phyloP scores from a whole-genome alignment of 1,284 basidiomycete genomes.

The Psilocybe mexicana region DNA sequence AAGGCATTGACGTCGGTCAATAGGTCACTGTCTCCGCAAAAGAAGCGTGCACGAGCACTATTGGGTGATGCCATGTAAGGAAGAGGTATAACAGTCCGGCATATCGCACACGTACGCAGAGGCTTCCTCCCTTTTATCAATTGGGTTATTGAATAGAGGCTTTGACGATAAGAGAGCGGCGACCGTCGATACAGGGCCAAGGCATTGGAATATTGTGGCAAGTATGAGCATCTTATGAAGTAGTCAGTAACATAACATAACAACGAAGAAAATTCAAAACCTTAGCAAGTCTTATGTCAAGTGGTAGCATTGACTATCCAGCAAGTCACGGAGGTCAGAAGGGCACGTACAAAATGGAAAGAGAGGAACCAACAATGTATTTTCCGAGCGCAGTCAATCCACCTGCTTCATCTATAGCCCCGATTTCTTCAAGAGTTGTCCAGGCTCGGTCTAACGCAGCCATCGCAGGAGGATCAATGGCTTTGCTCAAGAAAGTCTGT shows the following conservation, averaged over 20 bases:
- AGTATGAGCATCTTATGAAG: constrained; percentile 77
- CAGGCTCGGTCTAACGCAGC: constrained; percentile 81
- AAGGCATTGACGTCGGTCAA: constrained; percentile 83
- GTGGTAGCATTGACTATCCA: constrained; percentile 73
- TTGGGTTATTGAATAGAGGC: constrained; percentile 80
- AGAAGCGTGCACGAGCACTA: constrained; percentile 72
- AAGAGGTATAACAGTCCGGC: not conserved
- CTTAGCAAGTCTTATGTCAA: constrained; percentile 91
- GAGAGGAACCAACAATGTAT: constrained; percentile 57
- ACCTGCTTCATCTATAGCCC: constrained; percentile 68
- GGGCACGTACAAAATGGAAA: not conserved
- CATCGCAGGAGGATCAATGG: constrained; percentile 83
- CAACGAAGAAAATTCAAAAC: constrained; percentile 32
- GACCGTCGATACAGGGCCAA: constrained; percentile 78
- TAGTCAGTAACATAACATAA: not conserved
- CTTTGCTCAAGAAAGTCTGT: constrained; percentile 63
- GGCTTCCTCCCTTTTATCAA: constrained; percentile 84
- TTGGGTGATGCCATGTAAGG: constrained; percentile 5
- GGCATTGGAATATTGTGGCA: constrained; percentile 77
- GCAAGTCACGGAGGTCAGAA: constrained; percentile 7
- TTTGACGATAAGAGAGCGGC: constrained; percentile 87
- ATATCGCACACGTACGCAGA: constrained; percentile 47
- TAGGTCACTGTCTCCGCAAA: constrained; percentile 80
- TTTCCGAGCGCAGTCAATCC: constrained; percentile 82
- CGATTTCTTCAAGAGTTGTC: constrained; percentile 74